Conservation (phyloP, 495 filamentous ascomycete genomes). For the Neurospora sp. region DNA sequence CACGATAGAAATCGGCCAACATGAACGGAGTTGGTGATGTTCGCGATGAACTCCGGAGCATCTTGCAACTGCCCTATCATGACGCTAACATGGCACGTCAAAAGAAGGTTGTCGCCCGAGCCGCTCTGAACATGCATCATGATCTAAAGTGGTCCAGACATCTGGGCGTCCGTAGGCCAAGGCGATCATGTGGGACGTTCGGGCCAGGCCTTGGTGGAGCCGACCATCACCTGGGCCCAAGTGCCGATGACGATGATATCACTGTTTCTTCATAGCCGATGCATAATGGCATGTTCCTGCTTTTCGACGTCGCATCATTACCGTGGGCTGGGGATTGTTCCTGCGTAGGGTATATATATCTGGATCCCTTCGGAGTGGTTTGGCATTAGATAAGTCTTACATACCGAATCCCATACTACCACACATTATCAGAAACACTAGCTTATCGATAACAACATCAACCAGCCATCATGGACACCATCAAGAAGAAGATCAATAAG, state of each 20-base stretch:
- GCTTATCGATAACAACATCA: not conserved
- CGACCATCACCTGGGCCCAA: not conserved
- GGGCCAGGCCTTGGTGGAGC: not conserved
- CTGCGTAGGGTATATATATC: not conserved
- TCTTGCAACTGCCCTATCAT: not conserved
- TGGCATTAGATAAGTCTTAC: not conserved
- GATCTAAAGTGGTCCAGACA: not conserved
- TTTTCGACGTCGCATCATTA: not conserved
- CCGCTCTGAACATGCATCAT: not conserved
- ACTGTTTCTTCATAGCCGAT: not conserved
- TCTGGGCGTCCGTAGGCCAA: not conserved
- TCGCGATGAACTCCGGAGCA: not conserved
- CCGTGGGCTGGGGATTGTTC: not conserved
- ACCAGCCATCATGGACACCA: constrained; percentile 1
- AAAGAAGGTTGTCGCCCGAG: not conserved
- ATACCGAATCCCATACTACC: not conserved
- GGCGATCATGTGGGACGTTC: not conserved
- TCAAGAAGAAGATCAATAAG: constrained; percentile 6
- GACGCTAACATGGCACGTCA: not conserved
- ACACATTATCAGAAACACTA: not conserved
- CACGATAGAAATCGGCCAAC: too few species aligned
- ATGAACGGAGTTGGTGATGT: too few species aligned
- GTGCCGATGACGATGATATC: not conserved
- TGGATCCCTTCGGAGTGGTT: not conserved
- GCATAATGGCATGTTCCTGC: not conserved